Evolutionary conservation across 2,329 filamentous ascomycete genomes (phyloP).

Genomic region (Pseudofabraea citricarpa): DNA sequence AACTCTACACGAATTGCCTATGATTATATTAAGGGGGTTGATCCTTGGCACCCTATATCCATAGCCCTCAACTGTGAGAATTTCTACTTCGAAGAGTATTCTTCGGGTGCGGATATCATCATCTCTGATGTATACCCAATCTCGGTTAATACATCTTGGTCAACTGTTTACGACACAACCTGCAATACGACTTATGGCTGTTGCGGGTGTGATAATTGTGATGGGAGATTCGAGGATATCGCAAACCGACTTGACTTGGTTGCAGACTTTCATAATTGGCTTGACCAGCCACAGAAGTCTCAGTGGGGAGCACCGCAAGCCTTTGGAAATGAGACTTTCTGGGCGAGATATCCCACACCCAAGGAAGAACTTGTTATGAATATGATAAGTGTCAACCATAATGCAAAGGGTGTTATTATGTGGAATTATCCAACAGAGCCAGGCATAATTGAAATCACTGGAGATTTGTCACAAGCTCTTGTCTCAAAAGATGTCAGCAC

Average conservation of each 20-base stretch:
- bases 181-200: slow-evolving; percentile 47
- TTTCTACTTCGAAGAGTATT: slow-evolving; percentile 43
- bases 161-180: slow-evolving; percentile 35
- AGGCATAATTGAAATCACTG: slow-evolving; percentile 20
- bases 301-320: slow-evolving; percentile 45
- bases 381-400: slow-evolving; percentile 41
- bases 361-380: slow-evolving; percentile 41
- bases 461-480: slow-evolving; percentile 32
- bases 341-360: slow-evolving; percentile 38
- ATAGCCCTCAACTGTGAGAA: slow-evolving; percentile 46
- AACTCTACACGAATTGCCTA: slow-evolving; percentile 38
- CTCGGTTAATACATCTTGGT: slow-evolving; percentile 39
- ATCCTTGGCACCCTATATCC: slow-evolving; percentile 45
- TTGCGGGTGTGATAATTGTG: slow-evolving; percentile 44
- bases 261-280: slow-evolving; percentile 31
- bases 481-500: slow-evolving; percentile 24
- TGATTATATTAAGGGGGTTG: slow-evolving; percentile 35
- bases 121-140: slow-evolving; percentile 44
- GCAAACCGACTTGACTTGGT: slow-evolving; percentile 35
- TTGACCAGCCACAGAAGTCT: slow-evolving; percentile 32
- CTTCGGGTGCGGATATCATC: slow-evolving; percentile 43
- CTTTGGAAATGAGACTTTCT: slow-evolving; percentile 42
- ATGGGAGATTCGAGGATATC: slow-evolving; percentile 17
- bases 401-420: slow-evolving; percentile 38
- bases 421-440: slow-evolving; percentile 38